Base-by-base conservation (phyloP, 345 rosid genomes). In the Kernera saxatilis region DNA sequence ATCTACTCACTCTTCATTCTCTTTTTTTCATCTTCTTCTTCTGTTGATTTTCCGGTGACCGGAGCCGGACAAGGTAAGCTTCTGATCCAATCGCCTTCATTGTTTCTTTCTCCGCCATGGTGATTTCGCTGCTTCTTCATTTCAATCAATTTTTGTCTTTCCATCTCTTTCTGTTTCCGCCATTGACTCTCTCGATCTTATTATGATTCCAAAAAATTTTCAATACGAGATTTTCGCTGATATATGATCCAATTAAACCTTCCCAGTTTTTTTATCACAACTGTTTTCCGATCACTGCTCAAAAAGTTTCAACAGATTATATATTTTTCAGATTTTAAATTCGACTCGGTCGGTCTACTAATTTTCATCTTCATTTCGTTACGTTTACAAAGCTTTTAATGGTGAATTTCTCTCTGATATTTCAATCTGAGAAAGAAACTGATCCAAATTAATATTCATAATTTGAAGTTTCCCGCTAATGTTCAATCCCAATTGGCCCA, bases 1-100 rank as follows among this genome's bases (percentile, higher is more conserved):
- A 82, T 88, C 89, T 79, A 76, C 79, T 60, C 69, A 61, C 75
- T 66, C 3, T 54, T 71, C 32, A 53, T 62, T 14, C 4, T 39
- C 35, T 53, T 33, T 12, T 27, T 63, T 71, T 71, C 69, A 39
- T 71, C 53, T 21, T 54, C 71, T 8, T 64, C 57, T 26, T 68
- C 51, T 27, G 4, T 11, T 25, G 25, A 22, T 44, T 76, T 67
- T 46, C 70, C 74, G 59, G 73, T 73, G 48, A 78, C 37, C 39
- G 64, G 56, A 67, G 27, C 19, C 53, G 12, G 17, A 29, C 0
- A 51, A 80, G 85, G 88, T 82, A 55, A 66, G 61, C 60, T 33
- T 54, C 37, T 18, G 29, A 55, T 64, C 64, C 25, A 29, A n/a
- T 37, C 30, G 45, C 12, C 6, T 26, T 19, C 40, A 26, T 27